Conservation (phyloP, 2,329 filamentous ascomycete genomes). For the Fusarium nelsonii region DNA sequence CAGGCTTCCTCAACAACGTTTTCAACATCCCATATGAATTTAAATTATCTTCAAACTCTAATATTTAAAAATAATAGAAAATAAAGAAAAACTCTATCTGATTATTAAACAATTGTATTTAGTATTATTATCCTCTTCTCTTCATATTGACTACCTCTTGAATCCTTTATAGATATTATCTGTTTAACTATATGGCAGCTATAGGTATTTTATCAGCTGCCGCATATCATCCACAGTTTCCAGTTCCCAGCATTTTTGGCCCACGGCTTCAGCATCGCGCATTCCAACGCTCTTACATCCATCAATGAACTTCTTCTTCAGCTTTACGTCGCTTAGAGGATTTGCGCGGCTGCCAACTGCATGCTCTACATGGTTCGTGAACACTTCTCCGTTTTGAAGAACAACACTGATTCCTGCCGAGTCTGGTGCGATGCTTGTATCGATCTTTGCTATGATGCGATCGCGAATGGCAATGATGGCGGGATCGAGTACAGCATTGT, state of each 20-base stretch:
- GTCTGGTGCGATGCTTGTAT: neutral
- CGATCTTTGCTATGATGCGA: neutral
- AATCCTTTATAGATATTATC: too few species aligned
- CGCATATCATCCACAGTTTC: neutral
- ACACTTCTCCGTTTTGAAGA: accelerated
- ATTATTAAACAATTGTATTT: too few species aligned
- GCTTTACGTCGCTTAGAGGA: neutral
- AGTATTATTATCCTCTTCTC: too few species aligned
- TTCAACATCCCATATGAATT: too few species aligned
- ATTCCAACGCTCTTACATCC: neutral
- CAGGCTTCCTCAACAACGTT: too few species aligned
- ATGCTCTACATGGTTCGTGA: neutral
- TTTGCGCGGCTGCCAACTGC: neutral
- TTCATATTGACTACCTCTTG: too few species aligned
- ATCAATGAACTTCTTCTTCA: neutral
- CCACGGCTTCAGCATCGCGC: neutral
- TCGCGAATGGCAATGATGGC: neutral
- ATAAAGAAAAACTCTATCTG: too few species aligned
- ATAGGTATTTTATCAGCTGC: neutral
- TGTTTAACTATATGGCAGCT: neutral
- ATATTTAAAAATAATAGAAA: too few species aligned
- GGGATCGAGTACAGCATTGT: neutral
- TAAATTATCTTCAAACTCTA: too few species aligned
- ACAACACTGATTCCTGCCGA: neutral
- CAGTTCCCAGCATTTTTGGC: neutral